Conservation (phyloP, 2,329 filamentous ascomycete genomes). For the Ophiostoma sp. region DNA sequence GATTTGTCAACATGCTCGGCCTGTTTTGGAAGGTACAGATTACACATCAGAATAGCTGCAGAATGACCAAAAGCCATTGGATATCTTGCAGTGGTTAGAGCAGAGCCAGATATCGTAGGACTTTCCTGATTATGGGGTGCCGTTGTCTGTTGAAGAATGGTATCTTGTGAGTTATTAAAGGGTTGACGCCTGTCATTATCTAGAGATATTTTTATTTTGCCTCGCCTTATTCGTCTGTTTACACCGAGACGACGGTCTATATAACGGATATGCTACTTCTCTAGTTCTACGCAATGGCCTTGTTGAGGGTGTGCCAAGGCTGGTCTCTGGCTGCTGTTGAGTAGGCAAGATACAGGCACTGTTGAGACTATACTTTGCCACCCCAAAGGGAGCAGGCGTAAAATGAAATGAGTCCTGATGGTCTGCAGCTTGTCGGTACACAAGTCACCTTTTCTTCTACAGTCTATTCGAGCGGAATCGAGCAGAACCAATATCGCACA, state of each 20-base stretch:
- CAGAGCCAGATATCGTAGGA: not conserved
- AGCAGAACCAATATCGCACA: not conserved
- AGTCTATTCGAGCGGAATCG: not conserved
- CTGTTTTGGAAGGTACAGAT: conserved; percentile 1
- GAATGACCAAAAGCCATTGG: not conserved
- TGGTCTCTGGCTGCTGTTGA: too few species aligned
- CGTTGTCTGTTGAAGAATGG: not conserved
- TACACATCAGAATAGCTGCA: not conserved
- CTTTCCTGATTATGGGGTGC: not conserved
- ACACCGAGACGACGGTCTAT: too few species aligned
- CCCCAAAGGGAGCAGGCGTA: not conserved
- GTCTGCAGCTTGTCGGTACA: not conserved
- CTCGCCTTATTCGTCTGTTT: not conserved
- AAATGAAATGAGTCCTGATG: not conserved
- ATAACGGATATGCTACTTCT: too few species aligned
- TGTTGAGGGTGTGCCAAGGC: not conserved
- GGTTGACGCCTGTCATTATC: not conserved
- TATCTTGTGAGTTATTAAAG: too few species aligned
- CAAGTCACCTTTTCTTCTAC: not conserved
- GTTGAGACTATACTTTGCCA: not conserved
- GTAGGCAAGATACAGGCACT: too few species aligned
- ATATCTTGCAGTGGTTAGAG: not conserved
- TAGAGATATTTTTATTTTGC: not conserved
- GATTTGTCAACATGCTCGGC: not conserved
- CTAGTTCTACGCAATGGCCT: not conserved